Percentiles rank a stretch among this genome's conserved stretches.
Conservation (phyloP, 164 flowering plant species). For the Vitis riparia region DNA sequence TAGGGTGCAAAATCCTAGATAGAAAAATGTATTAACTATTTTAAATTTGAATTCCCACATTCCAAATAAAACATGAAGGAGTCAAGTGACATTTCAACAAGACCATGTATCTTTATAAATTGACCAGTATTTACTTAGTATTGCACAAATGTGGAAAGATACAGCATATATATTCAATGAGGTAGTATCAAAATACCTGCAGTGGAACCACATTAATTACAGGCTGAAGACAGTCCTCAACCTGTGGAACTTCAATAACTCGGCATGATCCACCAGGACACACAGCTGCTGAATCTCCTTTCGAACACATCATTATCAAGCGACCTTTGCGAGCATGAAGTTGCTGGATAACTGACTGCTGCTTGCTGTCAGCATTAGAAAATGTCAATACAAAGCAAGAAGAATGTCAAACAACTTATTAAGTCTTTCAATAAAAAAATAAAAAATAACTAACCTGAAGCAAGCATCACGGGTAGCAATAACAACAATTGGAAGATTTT, state of each 20-base stretch:
- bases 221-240: conserved; percentile 96
- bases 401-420: not conserved
- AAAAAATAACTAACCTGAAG: conserved; percentile 61
- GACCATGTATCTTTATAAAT: not conserved
- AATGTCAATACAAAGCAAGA: conserved; percentile 8
- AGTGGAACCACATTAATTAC: conserved; percentile 87
- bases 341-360: conserved; percentile 96
- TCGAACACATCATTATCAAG: conserved; percentile 82
- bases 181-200: conserved; percentile 58
- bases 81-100: too few relatives aligned
- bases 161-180: not conserved
- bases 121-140: not conserved
- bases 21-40: too few relatives aligned
- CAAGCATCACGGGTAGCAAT: conserved; percentile 92
- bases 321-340: conserved; percentile 97
- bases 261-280: conserved; percentile 66
- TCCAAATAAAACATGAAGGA: too few relatives aligned
- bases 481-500: conserved; percentile 87
- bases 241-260: conserved; percentile 90
- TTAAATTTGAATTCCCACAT: too few relatives aligned
- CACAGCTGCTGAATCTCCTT: conserved; percentile 77
- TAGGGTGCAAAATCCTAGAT: too few relatives aligned
- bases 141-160: not conserved
- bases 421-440: too few relatives aligned
- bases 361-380: conserved; percentile 66